A percentile compares a stretch with the other conserved stretches of the same genome.
phyloP scores from a whole-genome alignment of 148 eudicot species.

The Hydrangea macrophylla region DNA sequence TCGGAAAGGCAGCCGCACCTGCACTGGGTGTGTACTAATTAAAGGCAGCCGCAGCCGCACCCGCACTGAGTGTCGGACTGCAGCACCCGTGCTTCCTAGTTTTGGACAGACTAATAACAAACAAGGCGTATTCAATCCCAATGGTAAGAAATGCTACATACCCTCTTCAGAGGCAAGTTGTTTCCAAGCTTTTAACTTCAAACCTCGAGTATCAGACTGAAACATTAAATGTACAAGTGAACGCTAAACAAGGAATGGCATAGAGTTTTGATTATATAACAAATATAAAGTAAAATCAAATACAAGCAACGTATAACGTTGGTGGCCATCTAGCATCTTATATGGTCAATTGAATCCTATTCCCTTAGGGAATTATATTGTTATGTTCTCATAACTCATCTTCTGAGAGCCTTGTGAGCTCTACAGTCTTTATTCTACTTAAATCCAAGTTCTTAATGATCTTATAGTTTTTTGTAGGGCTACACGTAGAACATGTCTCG shows the following conservation, averaged over 20 bases:
- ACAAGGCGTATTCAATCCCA: not conserved
- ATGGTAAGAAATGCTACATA: constrained; percentile 15
- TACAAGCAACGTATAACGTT: not conserved
- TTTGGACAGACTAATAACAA: not conserved
- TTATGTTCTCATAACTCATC: not conserved
- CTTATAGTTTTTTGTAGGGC: not conserved
- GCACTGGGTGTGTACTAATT: too few relatives aligned
- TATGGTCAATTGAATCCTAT: not conserved
- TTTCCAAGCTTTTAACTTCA: constrained; percentile 84
- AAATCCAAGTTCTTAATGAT: not conserved
- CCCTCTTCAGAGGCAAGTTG: constrained; percentile 94
- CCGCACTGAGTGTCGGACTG: too few relatives aligned
- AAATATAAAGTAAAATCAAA: not conserved
- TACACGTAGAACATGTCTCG: not conserved
- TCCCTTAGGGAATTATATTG: too few relatives aligned
- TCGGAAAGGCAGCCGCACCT: too few relatives aligned
- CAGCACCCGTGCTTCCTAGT: too few relatives aligned
- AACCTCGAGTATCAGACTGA: constrained; percentile 78
- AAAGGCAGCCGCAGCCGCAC: too few relatives aligned
- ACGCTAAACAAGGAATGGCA: not conserved
- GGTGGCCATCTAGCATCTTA: not conserved
- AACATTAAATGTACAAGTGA: constrained; percentile 16
- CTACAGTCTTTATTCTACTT: not conserved
- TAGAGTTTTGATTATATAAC: not conserved
- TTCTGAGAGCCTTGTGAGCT: not conserved